Conservation (phyloP, 1,284 basidiomycete genomes). For the Cryptococcus sp. region DNA sequence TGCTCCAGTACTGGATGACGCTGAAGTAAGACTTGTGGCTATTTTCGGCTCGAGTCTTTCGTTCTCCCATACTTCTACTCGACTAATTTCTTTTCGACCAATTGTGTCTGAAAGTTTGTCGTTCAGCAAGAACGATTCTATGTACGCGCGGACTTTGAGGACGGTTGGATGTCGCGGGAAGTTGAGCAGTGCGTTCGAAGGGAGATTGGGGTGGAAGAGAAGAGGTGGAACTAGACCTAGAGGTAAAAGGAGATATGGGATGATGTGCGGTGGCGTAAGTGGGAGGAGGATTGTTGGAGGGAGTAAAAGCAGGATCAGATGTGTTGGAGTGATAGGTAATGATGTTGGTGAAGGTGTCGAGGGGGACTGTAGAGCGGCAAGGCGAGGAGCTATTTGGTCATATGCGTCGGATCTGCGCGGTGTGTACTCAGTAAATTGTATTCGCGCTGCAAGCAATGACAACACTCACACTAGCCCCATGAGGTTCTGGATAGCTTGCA, state of each 20-base stretch:
- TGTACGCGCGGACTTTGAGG: conserved; percentile 20
- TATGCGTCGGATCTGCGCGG: conserved; percentile 40
- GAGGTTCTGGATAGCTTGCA: conserved; percentile 55
- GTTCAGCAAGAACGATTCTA: conserved; percentile 39
- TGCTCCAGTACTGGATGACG: neutral
- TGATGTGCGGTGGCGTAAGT: conserved; percentile 35
- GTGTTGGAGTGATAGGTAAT: conserved; percentile 47
- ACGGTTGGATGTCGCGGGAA: conserved; percentile 27
- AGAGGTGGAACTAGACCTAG: conserved; percentile 43
- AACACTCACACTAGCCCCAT: conserved; percentile 50
- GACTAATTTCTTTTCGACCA: conserved; percentile 29
- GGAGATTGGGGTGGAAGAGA: conserved; percentile 49
- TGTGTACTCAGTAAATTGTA: neutral
- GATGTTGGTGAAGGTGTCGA: conserved; percentile 31
- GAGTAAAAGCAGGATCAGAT: conserved; percentile 43
- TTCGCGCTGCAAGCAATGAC: neutral
- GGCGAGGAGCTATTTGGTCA: conserved; percentile 37
- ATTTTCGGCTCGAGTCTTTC: conserved; percentile 47
- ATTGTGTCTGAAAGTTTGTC: conserved; percentile 45
- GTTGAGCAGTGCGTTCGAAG: conserved; percentile 19
- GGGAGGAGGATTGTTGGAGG: conserved; percentile 48
- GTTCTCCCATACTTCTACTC: conserved; percentile 52
- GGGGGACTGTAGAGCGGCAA: conserved; percentile 26
- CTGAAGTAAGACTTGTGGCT: conserved; percentile 5
- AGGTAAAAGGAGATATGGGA: conserved; percentile 49